Base-by-base conservation (phyloP, 345 rosid species). In the Acer saccharum region DNA sequence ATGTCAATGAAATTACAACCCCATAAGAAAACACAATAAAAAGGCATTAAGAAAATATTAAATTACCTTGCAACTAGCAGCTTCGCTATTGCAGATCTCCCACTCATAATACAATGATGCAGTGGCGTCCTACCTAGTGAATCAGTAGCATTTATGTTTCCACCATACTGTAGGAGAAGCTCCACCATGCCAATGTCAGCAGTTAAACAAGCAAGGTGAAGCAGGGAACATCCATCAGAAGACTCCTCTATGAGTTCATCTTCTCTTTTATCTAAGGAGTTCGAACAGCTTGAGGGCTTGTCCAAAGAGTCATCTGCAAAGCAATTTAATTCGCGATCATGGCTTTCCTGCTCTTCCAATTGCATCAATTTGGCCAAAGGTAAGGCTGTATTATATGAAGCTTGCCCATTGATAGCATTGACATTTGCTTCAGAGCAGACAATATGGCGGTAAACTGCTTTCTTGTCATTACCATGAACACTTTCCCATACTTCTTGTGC, bases 131-230 rank as follows among this genome's bases (percentile, higher is more conserved):
- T 89, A 60, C 92, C 90, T 81, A 80, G 84, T 17, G 87, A 86
- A 78, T 90, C 93, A 17, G 80, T 69, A 21, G 88, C 91, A 80
- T 89, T 88, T 58, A 87, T 76, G 61, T 89, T 85, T 67, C 90
- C 97, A 3, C 97, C 97, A 77, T 92, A 90, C 78, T 90, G 97
- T 67, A 92, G 86, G 46, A 92, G 86, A 6, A 92, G 82, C 82
- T 92, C 97, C 35, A 89, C 92, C 94, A 92, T 90, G 81, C 88
- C 92, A 12, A 88, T 83, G 81, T 90, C 97, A 73, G 94, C 89
- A 81, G 83, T 84, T 73, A 90, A 83, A 84, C 97, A 92, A 73
- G 97, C 94, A 5, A 90, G 89, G 82, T 92, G 97, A 87, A 92
- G 94, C 81, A 92, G 78, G 35, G 93, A 88, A 76, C 93, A 90